Evolutionary conservation across 257 asterid species (phyloP), one percentile per base, ranked within the genome.

Genomic region (Lavandula angustifolia): DNA sequence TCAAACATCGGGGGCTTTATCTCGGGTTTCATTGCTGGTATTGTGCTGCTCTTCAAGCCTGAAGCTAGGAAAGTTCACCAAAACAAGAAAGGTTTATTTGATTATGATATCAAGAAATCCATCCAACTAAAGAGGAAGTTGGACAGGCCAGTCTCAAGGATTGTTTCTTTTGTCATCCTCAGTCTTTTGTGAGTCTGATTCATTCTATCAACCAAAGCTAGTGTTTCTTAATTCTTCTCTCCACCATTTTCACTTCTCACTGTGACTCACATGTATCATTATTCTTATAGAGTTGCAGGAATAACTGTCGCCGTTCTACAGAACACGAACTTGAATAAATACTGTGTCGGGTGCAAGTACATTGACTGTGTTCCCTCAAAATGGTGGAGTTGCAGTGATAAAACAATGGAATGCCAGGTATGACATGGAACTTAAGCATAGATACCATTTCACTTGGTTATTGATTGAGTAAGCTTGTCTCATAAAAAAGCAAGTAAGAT

Each of bases 331-430:
- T 60, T 76, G 65, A 81, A 84, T 82, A 70, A 78, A 63, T 85
- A 85, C 47, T 92, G 98, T 58, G 73, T 74, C 66, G 82, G 91
- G 91, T 92, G 98, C 79, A 76, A 58, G 32, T 85, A 76, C 71
- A 55, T 89, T 9, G 98, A 89, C 29, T 89, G 96, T 81, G 74
- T 76, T 43, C 96, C 90, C 33, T 70, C 54, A 38, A 88, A 81
- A 70, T 87, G 87, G 96, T 86, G 98, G 96, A 92, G 91, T 81
- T 92, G 96, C 88, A 64, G 67, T 47, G 75, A 78, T 66, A 68
- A 71, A 62, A 60, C 82, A 29, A 72, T 81, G 79, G 69, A 29
- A 33, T 92, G 98, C 64, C 90, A 84, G 96, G 96, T 91, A 81
- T 32, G 14, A 27, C 12, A 62, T 31, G 59, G 33, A 38, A 22